These are phyloP conservation scores for Atkinsonella hypoxylon DNA, from an alignment of 2,329 filamentous ascomycete genomes.

Conservation along the genomic window DNA sequence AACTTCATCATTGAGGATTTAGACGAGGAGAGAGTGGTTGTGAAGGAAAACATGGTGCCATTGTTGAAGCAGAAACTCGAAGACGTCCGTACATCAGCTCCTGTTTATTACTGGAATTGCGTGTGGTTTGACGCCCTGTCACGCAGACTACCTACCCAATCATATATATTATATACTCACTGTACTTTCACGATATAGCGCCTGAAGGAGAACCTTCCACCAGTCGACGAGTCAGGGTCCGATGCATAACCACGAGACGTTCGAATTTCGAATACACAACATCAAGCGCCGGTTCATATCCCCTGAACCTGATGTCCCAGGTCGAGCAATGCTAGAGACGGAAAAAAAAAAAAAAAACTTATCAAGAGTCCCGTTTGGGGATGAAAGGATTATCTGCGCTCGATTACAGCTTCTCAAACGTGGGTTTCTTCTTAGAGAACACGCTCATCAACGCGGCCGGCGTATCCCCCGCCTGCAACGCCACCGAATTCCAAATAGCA, in stretches of 20 bases:
- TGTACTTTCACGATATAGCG: slow-evolving; percentile 21
- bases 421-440: slow-evolving; percentile 65
- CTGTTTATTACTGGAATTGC: neutral
- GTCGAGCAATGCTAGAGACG: neutral
- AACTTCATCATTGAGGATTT: slow-evolving; percentile 71
- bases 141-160: too few species aligned
- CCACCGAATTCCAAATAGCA: slow-evolving; percentile 73
- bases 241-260: slow-evolving; percentile 20
- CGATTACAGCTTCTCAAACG: slow-evolving; percentile 70
- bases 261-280: neutral
- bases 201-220: slow-evolving; percentile 39
- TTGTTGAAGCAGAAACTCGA: slow-evolving; percentile 58
- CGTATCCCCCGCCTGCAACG: slow-evolving; percentile 72
- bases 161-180: neutral
- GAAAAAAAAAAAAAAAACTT: too few species aligned
- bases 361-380: too few species aligned
- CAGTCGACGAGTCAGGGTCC: slow-evolving; percentile 39
- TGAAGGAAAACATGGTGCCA: slow-evolving; percentile 62
- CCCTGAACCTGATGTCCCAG: neutral
- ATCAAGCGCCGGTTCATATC: neutral
- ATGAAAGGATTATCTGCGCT: neutral
- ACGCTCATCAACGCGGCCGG: slow-evolving; percentile 62
- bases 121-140: neutral
- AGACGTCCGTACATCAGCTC: slow-evolving; percentile 35
- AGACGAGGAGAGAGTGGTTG: slow-evolving; percentile 62